phyloP scores from a whole-genome alignment of 1,139 yeast genomes.

The Meyerozyma sp. region DNA sequence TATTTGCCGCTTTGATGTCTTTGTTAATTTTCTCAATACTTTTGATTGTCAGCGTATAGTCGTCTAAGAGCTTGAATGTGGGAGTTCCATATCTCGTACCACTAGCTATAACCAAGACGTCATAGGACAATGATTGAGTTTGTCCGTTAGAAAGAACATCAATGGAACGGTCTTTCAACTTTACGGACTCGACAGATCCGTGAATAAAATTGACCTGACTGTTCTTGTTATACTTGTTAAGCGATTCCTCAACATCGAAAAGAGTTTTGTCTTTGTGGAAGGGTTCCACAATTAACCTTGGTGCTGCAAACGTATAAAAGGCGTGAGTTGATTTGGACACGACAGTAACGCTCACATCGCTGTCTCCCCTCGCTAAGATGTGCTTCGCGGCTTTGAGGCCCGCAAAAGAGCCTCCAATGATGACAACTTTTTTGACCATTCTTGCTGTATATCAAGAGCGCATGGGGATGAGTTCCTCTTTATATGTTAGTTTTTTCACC shows the following conservation, averaged over 20 bases:
- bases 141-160: constrained; percentile 7
- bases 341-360: constrained; percentile 4
- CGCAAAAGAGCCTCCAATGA: constrained; percentile 34
- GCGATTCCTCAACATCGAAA: constrained; percentile 14
- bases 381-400: constrained; percentile 21
- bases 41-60: constrained; percentile 9
- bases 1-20: constrained; percentile 15
- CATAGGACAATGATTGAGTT: constrained; percentile 13
- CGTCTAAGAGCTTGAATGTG: constrained; percentile 22
- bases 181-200: constrained; percentile 12
- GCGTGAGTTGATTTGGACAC: constrained; percentile 15
- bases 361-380: constrained; percentile 5
- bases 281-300: constrained; percentile 26
- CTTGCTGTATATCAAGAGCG: background rate
- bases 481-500: background rate
- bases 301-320: constrained; percentile 22
- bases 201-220: constrained; percentile 12
- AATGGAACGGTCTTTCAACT: constrained; percentile 11
- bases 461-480: background rate
- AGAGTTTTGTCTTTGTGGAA: constrained; percentile 13
- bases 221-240: constrained; percentile 10
- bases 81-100: constrained; percentile 21
- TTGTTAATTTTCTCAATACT: constrained; percentile 12
- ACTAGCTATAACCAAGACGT: constrained; percentile 28
- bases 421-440: constrained; percentile 11